Percentiles rank a stretch among this genome's conserved stretches.
Conservation (phyloP, 306 rosid species). For the Cucurbita moschata region DNA sequence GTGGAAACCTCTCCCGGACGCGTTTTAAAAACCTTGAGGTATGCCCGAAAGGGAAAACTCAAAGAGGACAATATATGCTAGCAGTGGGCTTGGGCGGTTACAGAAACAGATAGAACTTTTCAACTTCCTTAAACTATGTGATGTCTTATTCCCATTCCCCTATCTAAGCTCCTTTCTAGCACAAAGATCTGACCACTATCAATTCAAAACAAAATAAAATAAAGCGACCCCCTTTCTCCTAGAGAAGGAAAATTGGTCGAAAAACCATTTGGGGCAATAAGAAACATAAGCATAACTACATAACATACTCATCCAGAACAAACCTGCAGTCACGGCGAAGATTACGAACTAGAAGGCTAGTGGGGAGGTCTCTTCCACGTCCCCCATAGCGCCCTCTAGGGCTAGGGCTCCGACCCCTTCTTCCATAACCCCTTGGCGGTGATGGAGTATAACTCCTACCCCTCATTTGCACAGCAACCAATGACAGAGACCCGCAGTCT, state of each 20-base stretch:
- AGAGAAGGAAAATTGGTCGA: not conserved
- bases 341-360: conserved; percentile 95
- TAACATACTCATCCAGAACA: conserved; percentile 3
- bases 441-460: conserved; percentile 91
- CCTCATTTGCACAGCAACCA: conserved; percentile 29
- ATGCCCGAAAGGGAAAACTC: too few relatives aligned
- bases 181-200: not conserved
- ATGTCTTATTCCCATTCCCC: not conserved
- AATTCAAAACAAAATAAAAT: not conserved
- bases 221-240: not conserved
- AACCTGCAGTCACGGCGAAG: conserved; percentile 95
- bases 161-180: not conserved
- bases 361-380: conserved; percentile 73
- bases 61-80: too few relatives aligned
- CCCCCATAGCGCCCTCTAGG: conserved; percentile 78
- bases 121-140: not conserved
- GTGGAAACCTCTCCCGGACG: too few relatives aligned
- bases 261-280: not conserved
- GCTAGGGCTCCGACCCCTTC: conserved; percentile 88
- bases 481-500: not conserved
- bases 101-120: not conserved
- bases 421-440: conserved; percentile 68
- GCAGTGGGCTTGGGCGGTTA: too few relatives aligned
- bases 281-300: not conserved
- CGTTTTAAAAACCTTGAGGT: too few relatives aligned